Conservation (phyloP, 352 stramenopile species). For the Halophytophthora batemanensis region DNA sequence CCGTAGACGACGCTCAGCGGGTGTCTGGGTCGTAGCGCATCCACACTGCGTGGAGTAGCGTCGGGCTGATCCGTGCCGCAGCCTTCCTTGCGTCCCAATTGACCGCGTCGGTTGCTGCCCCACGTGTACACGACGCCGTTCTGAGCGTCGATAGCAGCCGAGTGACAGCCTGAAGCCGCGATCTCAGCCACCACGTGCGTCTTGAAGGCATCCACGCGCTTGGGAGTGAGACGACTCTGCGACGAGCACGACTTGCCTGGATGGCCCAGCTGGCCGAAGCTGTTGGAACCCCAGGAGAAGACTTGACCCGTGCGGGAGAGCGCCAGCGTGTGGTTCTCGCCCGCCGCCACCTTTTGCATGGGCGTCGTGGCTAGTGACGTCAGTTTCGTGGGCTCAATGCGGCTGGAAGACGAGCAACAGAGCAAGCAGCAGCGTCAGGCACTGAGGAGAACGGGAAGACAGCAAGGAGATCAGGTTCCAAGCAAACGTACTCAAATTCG, state of each 20-base stretch:
- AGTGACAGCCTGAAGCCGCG: constrained; percentile 69
- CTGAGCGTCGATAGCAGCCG: constrained; percentile 48
- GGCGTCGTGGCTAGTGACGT: constrained; percentile 45
- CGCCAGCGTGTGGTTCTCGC: constrained; percentile 80
- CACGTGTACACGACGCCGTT: constrained; percentile 65
- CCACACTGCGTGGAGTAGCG: constrained; percentile 50
- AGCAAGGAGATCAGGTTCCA: not conserved
- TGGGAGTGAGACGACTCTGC: constrained; percentile 58
- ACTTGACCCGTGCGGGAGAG: constrained; percentile 64
- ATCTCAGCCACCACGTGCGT: constrained; percentile 54
- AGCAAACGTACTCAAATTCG: constrained; percentile 73
- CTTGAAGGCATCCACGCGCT: constrained; percentile 72
- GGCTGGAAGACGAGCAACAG: constrained; percentile 21
- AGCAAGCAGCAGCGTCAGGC: not conserved
- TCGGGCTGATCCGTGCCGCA: constrained; percentile 65
- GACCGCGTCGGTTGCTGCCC: constrained; percentile 77
- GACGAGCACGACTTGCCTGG: constrained; percentile 51
- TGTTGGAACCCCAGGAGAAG: constrained; percentile 84
- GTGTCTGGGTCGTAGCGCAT: constrained; percentile 49
- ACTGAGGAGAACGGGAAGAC: not conserved
- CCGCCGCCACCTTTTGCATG: constrained; percentile 64
- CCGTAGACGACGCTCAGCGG: constrained; percentile 62
- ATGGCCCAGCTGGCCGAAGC: constrained; percentile 74
- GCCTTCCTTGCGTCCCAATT: constrained; percentile 76
- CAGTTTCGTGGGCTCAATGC: constrained; percentile 60